These are phyloP conservation scores for Apiotrichum laibachii DNA, from an alignment of 1,284 basidiomycete genomes.

Conservation along the genomic window DNA sequence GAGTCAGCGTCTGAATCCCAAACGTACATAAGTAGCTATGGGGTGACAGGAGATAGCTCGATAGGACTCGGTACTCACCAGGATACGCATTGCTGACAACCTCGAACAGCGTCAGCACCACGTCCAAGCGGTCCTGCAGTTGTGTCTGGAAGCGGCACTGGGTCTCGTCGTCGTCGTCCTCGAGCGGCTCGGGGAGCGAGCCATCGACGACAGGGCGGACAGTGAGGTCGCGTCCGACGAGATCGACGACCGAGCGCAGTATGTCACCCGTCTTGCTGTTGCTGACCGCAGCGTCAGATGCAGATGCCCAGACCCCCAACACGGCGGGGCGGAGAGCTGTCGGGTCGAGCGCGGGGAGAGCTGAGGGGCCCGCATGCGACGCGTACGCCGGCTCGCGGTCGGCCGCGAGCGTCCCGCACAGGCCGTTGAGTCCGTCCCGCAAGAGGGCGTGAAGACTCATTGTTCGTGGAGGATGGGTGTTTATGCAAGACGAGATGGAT, in stretches of 20 bases:
- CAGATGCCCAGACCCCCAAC: slow-evolving; percentile 38
- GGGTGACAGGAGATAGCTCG: neutral
- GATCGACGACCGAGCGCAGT: slow-evolving; percentile 33
- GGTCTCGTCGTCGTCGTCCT: slow-evolving; percentile 12
- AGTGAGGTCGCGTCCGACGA: slow-evolving; percentile 39
- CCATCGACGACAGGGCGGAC: slow-evolving; percentile 28
- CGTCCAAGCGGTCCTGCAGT: slow-evolving; percentile 40
- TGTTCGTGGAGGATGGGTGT: neutral
- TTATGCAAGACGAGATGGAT: neutral
- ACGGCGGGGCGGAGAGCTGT: slow-evolving; percentile 42
- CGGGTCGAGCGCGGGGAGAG: slow-evolving; percentile 2
- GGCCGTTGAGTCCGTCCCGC: neutral
- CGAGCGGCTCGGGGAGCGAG: slow-evolving; percentile 30
- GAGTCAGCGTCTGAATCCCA: slow-evolving; percentile 13
- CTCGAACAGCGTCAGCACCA: slow-evolving; percentile 43
- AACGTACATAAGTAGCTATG: neutral
- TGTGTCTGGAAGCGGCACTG: slow-evolving; percentile 29
- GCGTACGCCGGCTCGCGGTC: neutral
- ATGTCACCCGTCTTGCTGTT: slow-evolving; percentile 23
- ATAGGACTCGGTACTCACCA: slow-evolving; percentile 17
- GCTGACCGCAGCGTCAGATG: neutral
- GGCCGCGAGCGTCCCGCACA: neutral
- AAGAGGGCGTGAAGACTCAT: neutral
- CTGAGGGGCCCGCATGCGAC: neutral
- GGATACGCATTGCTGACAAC: slow-evolving; percentile 21